These are phyloP conservation scores for Leishmania gerbilli DNA, from an alignment of 208 protist species.

Conservation along the genomic window DNA sequence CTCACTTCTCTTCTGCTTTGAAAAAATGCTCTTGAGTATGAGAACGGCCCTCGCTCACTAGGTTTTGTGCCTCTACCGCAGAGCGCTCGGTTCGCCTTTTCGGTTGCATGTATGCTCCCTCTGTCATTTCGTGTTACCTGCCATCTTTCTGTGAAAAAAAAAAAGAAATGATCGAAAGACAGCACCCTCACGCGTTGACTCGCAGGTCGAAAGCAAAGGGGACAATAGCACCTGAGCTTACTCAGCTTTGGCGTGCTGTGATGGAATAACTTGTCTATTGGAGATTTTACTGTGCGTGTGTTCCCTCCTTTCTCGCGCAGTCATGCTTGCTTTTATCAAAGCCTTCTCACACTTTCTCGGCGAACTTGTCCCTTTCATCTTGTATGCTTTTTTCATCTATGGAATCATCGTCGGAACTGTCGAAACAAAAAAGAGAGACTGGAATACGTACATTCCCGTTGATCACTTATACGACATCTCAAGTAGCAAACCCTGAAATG, in stretches of 20 bases:
- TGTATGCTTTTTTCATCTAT: background rate
- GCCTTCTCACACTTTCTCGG: background rate
- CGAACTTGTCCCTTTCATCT: background rate
- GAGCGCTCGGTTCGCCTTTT: background rate
- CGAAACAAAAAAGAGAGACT: background rate
- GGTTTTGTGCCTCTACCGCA: background rate
- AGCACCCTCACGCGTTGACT: too few relatives aligned
- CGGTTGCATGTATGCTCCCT: background rate
- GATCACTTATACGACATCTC: background rate
- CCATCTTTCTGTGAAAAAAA: background rate
- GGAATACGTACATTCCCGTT: background rate
- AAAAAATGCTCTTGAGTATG: constrained; percentile 1
- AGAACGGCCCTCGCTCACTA: background rate
- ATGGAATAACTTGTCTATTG: background rate
- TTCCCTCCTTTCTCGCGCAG: background rate
- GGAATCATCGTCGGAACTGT: background rate
- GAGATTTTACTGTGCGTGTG: background rate
- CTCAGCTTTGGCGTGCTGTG: background rate
- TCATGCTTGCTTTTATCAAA: background rate
- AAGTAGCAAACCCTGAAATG: background rate
- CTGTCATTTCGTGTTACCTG: background rate
- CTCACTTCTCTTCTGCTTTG: background rate
- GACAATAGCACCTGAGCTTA: background rate
- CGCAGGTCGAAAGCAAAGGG: background rate
- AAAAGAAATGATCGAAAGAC: background rate